phyloP scores from a whole-genome alignment of 2,329 filamentous ascomycete genomes.

The Fusarium globosum region DNA sequence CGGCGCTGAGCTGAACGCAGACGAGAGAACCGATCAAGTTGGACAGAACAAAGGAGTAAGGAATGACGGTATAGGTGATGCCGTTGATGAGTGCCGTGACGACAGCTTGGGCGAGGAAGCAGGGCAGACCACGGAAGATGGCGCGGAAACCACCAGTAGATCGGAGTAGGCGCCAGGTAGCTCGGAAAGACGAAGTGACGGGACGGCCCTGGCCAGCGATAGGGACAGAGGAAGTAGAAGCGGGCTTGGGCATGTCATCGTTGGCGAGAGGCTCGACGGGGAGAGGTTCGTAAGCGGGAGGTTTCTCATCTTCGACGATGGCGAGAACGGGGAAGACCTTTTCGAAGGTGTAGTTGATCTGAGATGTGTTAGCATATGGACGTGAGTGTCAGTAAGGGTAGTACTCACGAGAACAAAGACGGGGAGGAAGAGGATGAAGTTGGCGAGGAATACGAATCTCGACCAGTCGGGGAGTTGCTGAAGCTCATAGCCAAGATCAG shows the following conservation, averaged over 20 bases:
- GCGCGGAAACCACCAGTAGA: conserved; percentile 72
- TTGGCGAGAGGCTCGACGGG: conserved; percentile 58
- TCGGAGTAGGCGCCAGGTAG: conserved; percentile 66
- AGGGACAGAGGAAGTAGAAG: conserved; percentile 42
- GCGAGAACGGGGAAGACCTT: conserved; percentile 65
- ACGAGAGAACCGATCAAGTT: conserved; percentile 63
- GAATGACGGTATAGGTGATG: conserved; percentile 57
- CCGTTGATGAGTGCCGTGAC: conserved; percentile 55
- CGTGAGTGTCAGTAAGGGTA: neutral
- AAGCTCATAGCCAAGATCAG: conserved; percentile 11
- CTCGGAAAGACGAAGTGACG: conserved; percentile 63
- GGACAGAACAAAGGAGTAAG: conserved; percentile 54
- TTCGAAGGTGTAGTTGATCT: conserved; percentile 64
- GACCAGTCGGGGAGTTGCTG: conserved; percentile 49
- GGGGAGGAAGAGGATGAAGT: conserved; percentile 60
- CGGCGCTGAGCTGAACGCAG: conserved; percentile 75
- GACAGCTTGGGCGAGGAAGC: conserved; percentile 55
- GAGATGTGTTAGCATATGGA: neutral
- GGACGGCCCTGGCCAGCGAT: conserved; percentile 24
- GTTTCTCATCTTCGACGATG: conserved; percentile 68
- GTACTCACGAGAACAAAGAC: conserved; percentile 55
- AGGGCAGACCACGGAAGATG: conserved; percentile 75
- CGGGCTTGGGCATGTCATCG: conserved; percentile 48
- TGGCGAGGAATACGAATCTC: conserved; percentile 52
- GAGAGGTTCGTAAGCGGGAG: conserved; percentile 65